phyloP scores from a whole-genome alignment of 768 basidiomycete genomes.

The Krasilnikovozyma curviuscula region DNA sequence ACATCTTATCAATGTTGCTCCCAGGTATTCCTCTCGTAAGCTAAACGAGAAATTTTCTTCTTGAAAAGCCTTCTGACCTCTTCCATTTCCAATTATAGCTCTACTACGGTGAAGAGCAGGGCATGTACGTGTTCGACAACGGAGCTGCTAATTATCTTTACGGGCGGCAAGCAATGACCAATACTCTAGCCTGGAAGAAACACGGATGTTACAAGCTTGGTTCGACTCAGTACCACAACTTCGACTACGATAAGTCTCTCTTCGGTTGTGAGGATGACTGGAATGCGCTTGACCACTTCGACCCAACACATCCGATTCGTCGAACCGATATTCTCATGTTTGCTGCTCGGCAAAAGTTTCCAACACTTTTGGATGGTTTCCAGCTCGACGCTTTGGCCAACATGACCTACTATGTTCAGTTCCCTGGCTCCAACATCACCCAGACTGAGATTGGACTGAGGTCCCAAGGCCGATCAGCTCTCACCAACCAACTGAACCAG shows the following conservation, averaged over 20 bases:
- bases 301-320: conserved; percentile 45
- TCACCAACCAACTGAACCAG: conserved; percentile 37
- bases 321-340: conserved; percentile 55
- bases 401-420: conserved; percentile 57
- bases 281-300: conserved; percentile 87
- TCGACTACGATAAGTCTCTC: conserved; percentile 57
- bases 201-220: conserved; percentile 85
- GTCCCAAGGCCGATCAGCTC: conserved; percentile 52
- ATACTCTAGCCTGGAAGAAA: conserved; percentile 67
- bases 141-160: conserved; percentile 52
- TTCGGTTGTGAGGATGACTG: conserved; percentile 72
- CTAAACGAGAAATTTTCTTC: not conserved
- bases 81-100: conserved; percentile 22
- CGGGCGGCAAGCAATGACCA: conserved; percentile 80
- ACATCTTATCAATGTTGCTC: conserved; percentile 59
- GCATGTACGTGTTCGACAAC: conserved; percentile 66
- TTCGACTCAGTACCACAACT: conserved; percentile 82
- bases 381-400: conserved; percentile 61
- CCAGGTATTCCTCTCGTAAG: conserved; percentile 52
- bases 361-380: conserved; percentile 66
- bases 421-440: conserved; percentile 69
- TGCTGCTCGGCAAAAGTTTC: conserved; percentile 46
- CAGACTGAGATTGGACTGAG: conserved; percentile 72
- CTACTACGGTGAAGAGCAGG: conserved; percentile 83
- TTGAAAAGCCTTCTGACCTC: not conserved